Evolutionary conservation across 495 filamentous ascomycete species (phyloP).

Genomic region (Neurospora intermedia): DNA sequence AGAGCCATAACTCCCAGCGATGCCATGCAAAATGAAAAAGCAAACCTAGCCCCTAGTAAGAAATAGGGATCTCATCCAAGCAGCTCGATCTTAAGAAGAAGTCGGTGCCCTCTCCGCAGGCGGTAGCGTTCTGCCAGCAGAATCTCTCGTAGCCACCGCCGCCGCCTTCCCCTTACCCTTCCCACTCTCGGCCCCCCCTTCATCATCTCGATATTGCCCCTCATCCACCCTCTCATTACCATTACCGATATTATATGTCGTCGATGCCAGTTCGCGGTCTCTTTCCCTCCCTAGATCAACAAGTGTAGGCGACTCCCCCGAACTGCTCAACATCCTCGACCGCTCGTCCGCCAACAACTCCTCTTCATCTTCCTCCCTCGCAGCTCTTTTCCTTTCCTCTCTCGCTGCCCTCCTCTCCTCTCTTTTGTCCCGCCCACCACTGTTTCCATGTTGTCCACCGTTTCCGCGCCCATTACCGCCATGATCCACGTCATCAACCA

Average conservation of each 20-base stretch:
- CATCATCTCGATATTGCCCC: conserved; percentile 16
- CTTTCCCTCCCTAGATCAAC: conserved; percentile 8
- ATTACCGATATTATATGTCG: background rate
- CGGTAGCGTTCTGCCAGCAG: conserved; percentile 29
- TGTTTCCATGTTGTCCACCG: background rate
- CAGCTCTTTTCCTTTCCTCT: background rate
- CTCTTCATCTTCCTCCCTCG: conserved; percentile 5
- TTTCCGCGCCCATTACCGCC: background rate
- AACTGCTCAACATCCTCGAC: conserved; percentile 19
- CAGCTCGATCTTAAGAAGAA: conserved; percentile 2
- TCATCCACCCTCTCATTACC: conserved; percentile 1
- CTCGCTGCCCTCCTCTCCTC: background rate
- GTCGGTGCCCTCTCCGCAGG: conserved; percentile 29
- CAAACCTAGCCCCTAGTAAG: background rate
- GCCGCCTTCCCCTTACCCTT: conserved; percentile 32
- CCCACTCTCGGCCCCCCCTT: conserved; percentile 24
- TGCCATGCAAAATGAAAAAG: conserved; percentile 5
- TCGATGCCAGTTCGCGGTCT: background rate
- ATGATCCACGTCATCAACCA: conserved; percentile 46
- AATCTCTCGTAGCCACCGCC: conserved; percentile 24
- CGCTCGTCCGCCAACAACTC: conserved; percentile 10
- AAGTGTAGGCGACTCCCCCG: conserved; percentile 20
- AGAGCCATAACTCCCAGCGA: conserved; percentile 11
- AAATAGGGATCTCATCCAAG: background rate
- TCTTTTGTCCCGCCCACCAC: background rate